These are phyloP conservation scores for Alisma plantagoaquatica DNA, from an alignment of 106 monocot species.

Conservation along the genomic window DNA sequence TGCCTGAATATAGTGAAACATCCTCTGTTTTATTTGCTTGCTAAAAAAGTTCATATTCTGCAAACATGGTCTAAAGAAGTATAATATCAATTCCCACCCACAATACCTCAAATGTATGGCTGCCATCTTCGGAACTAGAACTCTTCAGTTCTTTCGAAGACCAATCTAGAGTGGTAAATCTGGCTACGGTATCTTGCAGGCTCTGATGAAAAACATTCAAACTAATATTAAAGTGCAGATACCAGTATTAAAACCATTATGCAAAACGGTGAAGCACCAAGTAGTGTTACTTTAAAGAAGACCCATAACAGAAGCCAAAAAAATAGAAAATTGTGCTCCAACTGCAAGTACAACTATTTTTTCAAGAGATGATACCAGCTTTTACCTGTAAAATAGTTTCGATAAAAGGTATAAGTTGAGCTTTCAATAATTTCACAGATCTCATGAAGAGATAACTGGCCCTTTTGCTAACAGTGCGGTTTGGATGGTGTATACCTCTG, in stretches of 20 bases:
- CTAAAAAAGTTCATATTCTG: no score
- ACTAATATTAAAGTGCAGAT: no score
- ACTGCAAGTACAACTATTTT: no score
- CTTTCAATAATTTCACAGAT: slow-evolving; percentile 73
- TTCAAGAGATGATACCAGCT: no score
- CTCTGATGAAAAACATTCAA: no score
- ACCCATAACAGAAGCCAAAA: no score
- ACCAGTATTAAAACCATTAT: no score
- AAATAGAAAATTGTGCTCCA: neutral
- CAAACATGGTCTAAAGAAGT: no score
- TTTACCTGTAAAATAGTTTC: slow-evolving; percentile 80
- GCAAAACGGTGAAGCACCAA: no score
- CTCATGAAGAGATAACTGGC: slow-evolving; percentile 95
- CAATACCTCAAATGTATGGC: slow-evolving; percentile 91
- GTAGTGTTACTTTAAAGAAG: no score
- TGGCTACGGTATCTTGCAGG: slow-evolving; percentile 52
- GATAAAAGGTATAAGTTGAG: slow-evolving; percentile 68
- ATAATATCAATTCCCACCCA: no score
- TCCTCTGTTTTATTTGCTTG: neutral
- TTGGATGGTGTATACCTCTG: slow-evolving; percentile 76
- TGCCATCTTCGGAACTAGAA: slow-evolving; percentile 81
- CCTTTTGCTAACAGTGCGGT: slow-evolving; percentile 59
- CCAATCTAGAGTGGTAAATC: slow-evolving; percentile 59
- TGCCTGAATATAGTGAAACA: slow-evolving; percentile 28
- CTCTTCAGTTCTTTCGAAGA: slow-evolving; percentile 42